Conservation (phyloP, 139 green algal species). For the Tetradesmus obliquus region DNA sequence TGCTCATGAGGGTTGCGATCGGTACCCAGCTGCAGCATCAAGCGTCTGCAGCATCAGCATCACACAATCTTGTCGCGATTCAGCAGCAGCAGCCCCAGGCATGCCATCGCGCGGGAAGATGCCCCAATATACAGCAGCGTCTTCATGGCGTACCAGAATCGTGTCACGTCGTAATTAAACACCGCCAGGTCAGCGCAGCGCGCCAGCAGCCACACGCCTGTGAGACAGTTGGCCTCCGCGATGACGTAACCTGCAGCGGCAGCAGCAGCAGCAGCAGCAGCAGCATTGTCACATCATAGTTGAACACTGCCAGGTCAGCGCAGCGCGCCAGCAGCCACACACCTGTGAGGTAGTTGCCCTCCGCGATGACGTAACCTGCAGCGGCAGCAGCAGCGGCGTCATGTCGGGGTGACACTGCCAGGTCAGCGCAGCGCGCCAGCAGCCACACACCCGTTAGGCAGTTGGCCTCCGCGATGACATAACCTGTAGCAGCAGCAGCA, state of each 20-base stretch:
- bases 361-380: slow-evolving; percentile 20
- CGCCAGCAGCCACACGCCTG: slow-evolving; percentile 68
- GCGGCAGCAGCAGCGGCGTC: not conserved
- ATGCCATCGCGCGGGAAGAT: slow-evolving; percentile 22
- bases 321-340: not conserved
- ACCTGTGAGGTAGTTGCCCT: not conserved
- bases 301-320: not conserved
- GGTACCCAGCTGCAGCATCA: too few species aligned
- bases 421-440: slow-evolving; percentile 68
- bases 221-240: slow-evolving; percentile 26
- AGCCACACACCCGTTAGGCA: slow-evolving; percentile 61
- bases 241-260: slow-evolving; percentile 21
- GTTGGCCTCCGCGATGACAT: slow-evolving; percentile 26
- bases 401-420: slow-evolving; percentile 17
- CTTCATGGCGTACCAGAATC: slow-evolving; percentile 53
- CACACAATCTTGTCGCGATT: slow-evolving; percentile 18
- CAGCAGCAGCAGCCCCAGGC: slow-evolving; percentile 16
- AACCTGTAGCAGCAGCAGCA: not conserved
- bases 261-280: not conserved
- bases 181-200: slow-evolving; percentile 66
- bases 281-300: not conserved
- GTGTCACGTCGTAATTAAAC: slow-evolving; percentile 58
- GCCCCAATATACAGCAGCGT: slow-evolving; percentile 55
- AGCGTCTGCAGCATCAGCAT: not conserved
- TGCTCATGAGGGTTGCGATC: too few species aligned